phyloP scores from a whole-genome alignment of 148 eudicot species.

The Silene latifolia region DNA sequence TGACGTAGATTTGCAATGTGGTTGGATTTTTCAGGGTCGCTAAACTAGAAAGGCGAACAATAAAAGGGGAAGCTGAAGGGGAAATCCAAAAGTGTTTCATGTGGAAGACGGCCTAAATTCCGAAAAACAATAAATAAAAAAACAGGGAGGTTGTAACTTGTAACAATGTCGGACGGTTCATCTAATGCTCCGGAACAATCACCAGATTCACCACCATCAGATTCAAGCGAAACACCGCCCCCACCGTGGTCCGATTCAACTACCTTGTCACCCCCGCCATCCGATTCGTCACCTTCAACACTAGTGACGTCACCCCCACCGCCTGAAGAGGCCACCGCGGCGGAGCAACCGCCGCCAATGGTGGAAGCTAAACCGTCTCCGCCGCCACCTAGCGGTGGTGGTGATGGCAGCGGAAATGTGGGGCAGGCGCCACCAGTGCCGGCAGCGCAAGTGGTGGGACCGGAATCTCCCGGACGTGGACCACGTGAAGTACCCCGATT shows the following conservation, averaged over 20 bases:
- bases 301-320: conserved; percentile 23
- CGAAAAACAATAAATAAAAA: background rate
- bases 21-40: conserved; percentile 11
- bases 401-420: background rate
- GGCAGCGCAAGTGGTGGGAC: background rate
- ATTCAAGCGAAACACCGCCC: no score
- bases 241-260: conserved; percentile 18
- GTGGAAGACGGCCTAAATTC: conserved; percentile 5
- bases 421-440: background rate
- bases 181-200: conserved; percentile 13
- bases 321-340: conserved; percentile 5
- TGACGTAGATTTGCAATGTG: background rate
- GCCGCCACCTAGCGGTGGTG: conserved; percentile 3
- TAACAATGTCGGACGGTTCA: conserved; percentile 19
- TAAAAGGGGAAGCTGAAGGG: conserved; percentile 25
- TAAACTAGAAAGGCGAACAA: conserved; percentile 21
- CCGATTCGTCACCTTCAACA: conserved; percentile 11
- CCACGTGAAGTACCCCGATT: conserved; percentile 7
- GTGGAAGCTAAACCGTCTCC: background rate
- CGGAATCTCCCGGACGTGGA: background rate
- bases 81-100: conserved; percentile 7
- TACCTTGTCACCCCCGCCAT: conserved; percentile 16
- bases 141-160: conserved; percentile 5
- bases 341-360: conserved; percentile 15
- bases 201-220: conserved; percentile 11